A percentile compares a stretch with the other conserved stretches of the same genome.
Conservation (phyloP, 352 stramenopile species). For the Albugo candida region DNA sequence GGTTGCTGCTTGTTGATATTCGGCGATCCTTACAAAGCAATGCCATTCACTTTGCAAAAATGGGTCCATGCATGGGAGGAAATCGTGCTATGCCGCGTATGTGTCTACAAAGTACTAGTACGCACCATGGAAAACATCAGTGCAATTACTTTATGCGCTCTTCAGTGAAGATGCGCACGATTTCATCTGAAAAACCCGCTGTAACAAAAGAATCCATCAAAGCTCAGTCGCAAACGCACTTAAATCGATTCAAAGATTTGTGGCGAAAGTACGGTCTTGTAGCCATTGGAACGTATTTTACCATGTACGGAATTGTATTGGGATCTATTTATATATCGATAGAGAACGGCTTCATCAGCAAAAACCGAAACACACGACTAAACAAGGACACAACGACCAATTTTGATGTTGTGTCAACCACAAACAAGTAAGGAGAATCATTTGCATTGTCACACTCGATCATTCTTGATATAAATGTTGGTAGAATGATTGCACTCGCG, state of each 20-base stretch:
- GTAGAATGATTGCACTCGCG: slow-evolving; percentile 39
- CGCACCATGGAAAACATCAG: no score
- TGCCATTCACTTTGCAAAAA: no score
- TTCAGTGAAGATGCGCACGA: no score
- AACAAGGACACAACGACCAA: slow-evolving; percentile 14
- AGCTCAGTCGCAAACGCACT: slow-evolving; percentile 20
- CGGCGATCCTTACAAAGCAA: no score
- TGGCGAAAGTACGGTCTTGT: slow-evolving; percentile 73
- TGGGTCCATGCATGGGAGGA: no score
- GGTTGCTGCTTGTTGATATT: no score
- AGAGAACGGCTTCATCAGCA: slow-evolving; percentile 49
- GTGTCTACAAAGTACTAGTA: no score
- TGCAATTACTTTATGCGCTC: no score
- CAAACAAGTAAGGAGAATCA: slow-evolving; percentile 38
- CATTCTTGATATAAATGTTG: slow-evolving; percentile 1
- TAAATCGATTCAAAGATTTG: slow-evolving; percentile 48
- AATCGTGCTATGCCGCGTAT: no score
- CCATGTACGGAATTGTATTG: slow-evolving; percentile 54
- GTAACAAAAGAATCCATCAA: background rate
- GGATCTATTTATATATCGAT: slow-evolving; percentile 70
- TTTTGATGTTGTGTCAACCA: slow-evolving; percentile 64
- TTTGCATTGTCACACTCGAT: background rate
- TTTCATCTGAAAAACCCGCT: no score
- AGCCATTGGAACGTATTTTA: slow-evolving; percentile 65
- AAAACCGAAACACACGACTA: slow-evolving; percentile 10